These are phyloP conservation scores for Ustulina deusta DNA, from an alignment of 2,329 filamentous ascomycete species.

Conservation along the genomic window DNA sequence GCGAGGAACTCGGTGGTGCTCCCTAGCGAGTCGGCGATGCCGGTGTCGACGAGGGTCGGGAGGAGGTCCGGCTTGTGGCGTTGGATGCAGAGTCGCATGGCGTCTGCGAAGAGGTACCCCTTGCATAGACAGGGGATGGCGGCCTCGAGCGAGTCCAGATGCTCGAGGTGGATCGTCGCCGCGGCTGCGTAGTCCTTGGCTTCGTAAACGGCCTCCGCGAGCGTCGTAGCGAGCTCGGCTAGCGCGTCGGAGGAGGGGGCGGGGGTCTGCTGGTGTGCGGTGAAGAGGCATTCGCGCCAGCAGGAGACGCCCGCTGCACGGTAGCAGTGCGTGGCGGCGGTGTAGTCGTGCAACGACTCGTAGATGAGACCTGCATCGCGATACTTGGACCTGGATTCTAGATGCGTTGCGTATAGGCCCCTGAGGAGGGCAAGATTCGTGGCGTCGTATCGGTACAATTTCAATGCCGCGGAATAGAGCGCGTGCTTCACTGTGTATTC, in stretches of 20 bases:
- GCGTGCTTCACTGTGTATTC: constrained; percentile 82
- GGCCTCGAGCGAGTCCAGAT: constrained; percentile 77
- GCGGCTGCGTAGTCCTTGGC: constrained; percentile 85
- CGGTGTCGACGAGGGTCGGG: constrained; percentile 76
- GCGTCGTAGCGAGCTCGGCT: constrained; percentile 73
- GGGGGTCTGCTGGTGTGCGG: constrained; percentile 74
- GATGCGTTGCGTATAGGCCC: constrained; percentile 80
- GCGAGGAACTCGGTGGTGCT: constrained; percentile 90
- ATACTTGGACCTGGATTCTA: constrained; percentile 80
- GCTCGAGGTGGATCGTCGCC: constrained; percentile 82
- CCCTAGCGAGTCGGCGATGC: constrained; percentile 83
- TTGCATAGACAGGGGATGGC: constrained; percentile 86
- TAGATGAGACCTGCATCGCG: constrained; percentile 91
- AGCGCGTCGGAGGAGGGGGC: constrained; percentile 72
- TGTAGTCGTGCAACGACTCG: constrained; percentile 83
- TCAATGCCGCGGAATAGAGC: constrained; percentile 82
- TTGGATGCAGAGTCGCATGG: constrained; percentile 79
- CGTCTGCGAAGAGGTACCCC: constrained; percentile 87
- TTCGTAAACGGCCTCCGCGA: constrained; percentile 84
- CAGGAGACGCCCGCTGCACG: constrained; percentile 78
- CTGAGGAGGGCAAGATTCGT: constrained; percentile 76
- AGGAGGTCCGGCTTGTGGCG: constrained; percentile 73
- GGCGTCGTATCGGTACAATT: constrained; percentile 85
- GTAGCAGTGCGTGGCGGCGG: constrained; percentile 83
- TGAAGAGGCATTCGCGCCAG: constrained; percentile 92